Base-by-base conservation (phyloP, 2,329 filamentous ascomycete species). In the Colletotrichum euphorbiae region DNA sequence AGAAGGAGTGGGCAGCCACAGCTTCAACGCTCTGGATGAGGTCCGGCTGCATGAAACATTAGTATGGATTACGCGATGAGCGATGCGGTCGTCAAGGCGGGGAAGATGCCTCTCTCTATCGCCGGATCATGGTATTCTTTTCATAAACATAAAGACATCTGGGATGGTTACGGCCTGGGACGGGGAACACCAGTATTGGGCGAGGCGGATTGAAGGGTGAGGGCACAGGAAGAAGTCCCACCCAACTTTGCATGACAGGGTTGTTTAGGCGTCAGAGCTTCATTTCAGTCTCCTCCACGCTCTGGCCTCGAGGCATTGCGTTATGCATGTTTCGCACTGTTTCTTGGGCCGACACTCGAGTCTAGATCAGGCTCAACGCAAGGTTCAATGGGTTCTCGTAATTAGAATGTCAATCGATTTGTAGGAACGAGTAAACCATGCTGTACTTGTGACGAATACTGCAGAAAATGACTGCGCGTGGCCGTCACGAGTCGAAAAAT, bases 241-340 rank as follows among this genome's bases (percentile, higher is more conserved):
- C 59, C 58, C 64, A 56, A 36, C 59, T 62, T 70, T 71, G 69
- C 69, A 71, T 70, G 67, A 57, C 60, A 63, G 56, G 68, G 68
- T 65, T 62, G 67, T 70, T 71, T 9, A 70, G 69, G 69, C 69
- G 69, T 71, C 45, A 62, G 63, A 56, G 42, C 52, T 65, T 66
- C n/a, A 56, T 51, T 60, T 66, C 51, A 52, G 24, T 64, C 33
- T 66, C 61, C 54, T 69, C 52, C 42, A 56, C 48, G 36, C 61
- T 70, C 62, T 69, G 45, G 57, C 54, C 54, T 52, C 36, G 48
- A 66, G 61, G 57, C 51, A 69, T 59, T 66, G 56, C 45, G 51
- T 60, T 61, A 36, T 54, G 48, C n/a, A 50, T 60, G 59, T 60
- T 66, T 33, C 31, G 52, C 40, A 68, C 40, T 68, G 61, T 66